These are phyloP conservation scores for Naganishia albida DNA, from an alignment of 1,284 basidiomycete species.

Conservation along the genomic window DNA sequence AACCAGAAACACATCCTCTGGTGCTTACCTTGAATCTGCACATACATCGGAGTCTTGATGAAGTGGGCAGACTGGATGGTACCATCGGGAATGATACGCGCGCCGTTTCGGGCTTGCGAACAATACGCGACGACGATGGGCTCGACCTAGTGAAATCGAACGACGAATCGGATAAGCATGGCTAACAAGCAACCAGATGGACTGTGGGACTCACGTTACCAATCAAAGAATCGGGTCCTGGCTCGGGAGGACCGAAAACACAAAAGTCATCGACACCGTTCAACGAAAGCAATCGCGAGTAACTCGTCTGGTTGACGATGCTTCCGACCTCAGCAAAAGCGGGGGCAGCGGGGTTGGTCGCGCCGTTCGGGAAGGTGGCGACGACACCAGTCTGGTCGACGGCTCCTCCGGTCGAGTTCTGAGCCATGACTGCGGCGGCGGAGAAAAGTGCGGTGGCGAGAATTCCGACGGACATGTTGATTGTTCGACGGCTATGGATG, in stretches of 20 bases:
- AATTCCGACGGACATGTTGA: constrained; percentile 23
- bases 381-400: constrained; percentile 41
- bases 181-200: background rate
- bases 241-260: constrained; percentile 48
- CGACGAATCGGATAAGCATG: background rate
- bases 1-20: too few species aligned
- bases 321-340: constrained; percentile 28
- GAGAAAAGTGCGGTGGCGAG: constrained; percentile 32
- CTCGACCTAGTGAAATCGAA: constrained; percentile 39
- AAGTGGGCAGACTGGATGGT: constrained; percentile 52
- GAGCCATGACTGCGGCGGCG: constrained; percentile 32
- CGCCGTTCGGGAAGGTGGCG: constrained; percentile 49
- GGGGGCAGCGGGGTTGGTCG: constrained; percentile 48
- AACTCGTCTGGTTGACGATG: constrained; percentile 50
- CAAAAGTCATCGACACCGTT: constrained; percentile 53
- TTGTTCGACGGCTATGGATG: background rate
- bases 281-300: constrained; percentile 41
- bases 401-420: constrained; percentile 6
- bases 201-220: constrained; percentile 37
- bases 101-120: constrained; percentile 36
- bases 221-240: constrained; percentile 40
- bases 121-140: constrained; percentile 36
- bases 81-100: constrained; percentile 23
- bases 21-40: constrained; percentile 52
- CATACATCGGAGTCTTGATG: constrained; percentile 58